Evolutionary conservation across 352 stramenopile genomes (phyloP).

Genomic region (Pythium oligandrum): DNA sequence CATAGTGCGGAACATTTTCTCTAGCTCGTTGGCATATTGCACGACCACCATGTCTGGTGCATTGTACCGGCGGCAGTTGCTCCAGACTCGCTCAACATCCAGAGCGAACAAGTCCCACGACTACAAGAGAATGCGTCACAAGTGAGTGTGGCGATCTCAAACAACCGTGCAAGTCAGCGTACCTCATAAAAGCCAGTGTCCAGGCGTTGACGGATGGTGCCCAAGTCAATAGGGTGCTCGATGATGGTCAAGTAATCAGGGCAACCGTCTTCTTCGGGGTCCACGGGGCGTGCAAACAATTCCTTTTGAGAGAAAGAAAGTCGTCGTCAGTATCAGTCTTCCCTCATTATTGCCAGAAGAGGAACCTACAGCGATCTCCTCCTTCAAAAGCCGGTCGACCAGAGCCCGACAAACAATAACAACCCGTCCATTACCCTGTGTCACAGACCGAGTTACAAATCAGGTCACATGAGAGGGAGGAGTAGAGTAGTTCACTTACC

Average conservation of each 20-base stretch:
- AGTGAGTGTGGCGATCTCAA: too few species aligned
- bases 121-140: constrained; percentile 15
- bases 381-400: constrained; percentile 61
- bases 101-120: constrained; percentile 74
- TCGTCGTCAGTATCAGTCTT: background rate
- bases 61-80: constrained; percentile 84
- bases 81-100: constrained; percentile 78
- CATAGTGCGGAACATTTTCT: constrained; percentile 63
- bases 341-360: background rate
- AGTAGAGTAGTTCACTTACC: too few species aligned
- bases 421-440: constrained; percentile 35
- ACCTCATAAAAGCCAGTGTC: constrained; percentile 65
- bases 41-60: constrained; percentile 68
- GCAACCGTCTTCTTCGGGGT: constrained; percentile 77
- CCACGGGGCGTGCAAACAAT: constrained; percentile 78
- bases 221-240: constrained; percentile 81
- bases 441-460: constrained; percentile 10
- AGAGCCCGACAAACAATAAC: constrained; percentile 54
- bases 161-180: constrained; percentile 7
- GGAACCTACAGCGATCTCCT: constrained; percentile 56
- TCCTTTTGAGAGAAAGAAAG: constrained; percentile 25
- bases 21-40: constrained; percentile 67
- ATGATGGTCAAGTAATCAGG: constrained; percentile 83
- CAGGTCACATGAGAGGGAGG: too few species aligned
- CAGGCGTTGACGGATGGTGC: constrained; percentile 67